Conservation (phyloP, 257 asterid species). For the Orobanche coerulescens region DNA sequence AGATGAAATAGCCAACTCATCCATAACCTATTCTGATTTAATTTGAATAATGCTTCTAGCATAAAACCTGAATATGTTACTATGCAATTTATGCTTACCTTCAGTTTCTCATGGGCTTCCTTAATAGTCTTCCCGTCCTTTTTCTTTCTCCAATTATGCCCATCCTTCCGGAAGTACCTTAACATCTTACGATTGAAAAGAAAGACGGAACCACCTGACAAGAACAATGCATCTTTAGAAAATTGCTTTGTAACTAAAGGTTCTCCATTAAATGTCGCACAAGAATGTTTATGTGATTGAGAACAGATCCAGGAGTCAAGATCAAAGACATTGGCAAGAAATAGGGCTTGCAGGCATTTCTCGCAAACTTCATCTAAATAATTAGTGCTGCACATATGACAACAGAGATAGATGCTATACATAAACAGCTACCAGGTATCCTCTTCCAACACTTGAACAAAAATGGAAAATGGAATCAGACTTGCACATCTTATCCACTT, state of each 20-base stretch:
- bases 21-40: neutral
- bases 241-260: slow-evolving; percentile 16
- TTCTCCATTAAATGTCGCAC: neutral
- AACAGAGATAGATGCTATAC: neutral
- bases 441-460: neutral
- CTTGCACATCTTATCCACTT: neutral
- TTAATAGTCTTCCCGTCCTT: slow-evolving; percentile 92
- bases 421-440: neutral
- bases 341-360: slow-evolving; percentile 10
- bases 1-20: neutral
- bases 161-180: slow-evolving; percentile 93
- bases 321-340: neutral
- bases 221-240: slow-evolving; percentile 20
- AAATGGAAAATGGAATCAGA: neutral
- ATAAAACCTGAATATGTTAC: slow-evolving; percentile 1
- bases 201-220: slow-evolving; percentile 93
- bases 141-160: slow-evolving; percentile 94
- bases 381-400: slow-evolving; percentile 3
- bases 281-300: neutral
- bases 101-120: slow-evolving; percentile 97
- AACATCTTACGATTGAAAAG: slow-evolving; percentile 88
- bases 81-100: slow-evolving; percentile 44
- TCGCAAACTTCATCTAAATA: neutral
- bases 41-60: neutral
- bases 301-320: neutral